These are phyloP conservation scores for Solanum okadae DNA, from an alignment of 257 asterid genomes.

Conservation along the genomic window DNA sequence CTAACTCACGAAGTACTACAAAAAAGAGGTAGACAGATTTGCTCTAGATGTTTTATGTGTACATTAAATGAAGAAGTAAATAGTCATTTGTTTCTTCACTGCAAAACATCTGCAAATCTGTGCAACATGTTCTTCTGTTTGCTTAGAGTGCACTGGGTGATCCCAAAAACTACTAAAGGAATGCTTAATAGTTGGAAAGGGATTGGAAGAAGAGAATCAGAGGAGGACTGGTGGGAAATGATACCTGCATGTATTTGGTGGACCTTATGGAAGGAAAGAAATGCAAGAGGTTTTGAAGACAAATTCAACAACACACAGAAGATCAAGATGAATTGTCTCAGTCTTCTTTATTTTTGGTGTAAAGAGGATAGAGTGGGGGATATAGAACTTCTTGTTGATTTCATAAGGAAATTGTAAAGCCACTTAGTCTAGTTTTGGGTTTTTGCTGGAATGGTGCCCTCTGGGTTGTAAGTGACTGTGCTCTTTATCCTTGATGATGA, in stretches of 20 bases:
- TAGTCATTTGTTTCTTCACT: background rate
- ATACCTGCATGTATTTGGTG: background rate
- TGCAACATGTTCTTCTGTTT: background rate
- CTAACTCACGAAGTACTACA: background rate
- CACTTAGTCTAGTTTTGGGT: background rate
- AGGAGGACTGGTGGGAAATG: background rate
- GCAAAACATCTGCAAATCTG: background rate
- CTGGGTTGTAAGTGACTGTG: background rate
- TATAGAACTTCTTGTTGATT: background rate
- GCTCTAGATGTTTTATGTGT: background rate
- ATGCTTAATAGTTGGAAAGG: background rate
- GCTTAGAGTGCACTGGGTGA: background rate
- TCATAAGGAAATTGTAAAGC: background rate
- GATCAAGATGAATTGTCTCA: background rate
- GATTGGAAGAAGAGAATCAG: background rate
- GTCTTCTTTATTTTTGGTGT: background rate
- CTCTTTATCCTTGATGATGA: background rate
- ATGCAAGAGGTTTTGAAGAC: background rate
- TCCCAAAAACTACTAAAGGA: background rate
- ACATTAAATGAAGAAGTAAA: background rate
- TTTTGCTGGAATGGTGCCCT: background rate
- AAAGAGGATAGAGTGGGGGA: background rate
- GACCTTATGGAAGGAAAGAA: background rate
- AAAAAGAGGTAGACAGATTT: background rate
- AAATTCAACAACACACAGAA: background rate